Percentiles rank a stretch among this genome's conserved stretches.
Conservation (phyloP, 495 filamentous ascomycete species). For the Penicillium taxi region DNA sequence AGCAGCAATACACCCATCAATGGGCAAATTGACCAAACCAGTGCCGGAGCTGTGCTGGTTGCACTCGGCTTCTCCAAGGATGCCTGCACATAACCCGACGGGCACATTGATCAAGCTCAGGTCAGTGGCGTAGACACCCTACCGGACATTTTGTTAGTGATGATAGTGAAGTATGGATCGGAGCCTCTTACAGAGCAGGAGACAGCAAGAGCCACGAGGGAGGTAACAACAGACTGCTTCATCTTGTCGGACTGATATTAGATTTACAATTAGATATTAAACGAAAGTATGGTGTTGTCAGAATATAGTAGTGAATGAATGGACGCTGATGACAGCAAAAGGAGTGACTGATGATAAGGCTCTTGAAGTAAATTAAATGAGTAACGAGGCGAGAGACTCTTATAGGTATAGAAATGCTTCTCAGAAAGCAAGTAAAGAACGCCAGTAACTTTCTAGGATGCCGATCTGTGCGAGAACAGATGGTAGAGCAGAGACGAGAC, state of each 20-base stretch:
- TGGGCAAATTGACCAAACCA: conserved; percentile 24
- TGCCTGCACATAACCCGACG: conserved; percentile 18
- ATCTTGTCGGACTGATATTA: conserved; percentile 17
- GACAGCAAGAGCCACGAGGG: conserved; percentile 20
- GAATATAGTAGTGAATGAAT: conserved; percentile 12
- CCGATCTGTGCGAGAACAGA: no score
- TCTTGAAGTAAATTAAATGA: no score
- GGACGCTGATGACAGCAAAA: conserved; percentile 22
- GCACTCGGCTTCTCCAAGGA: conserved; percentile 23
- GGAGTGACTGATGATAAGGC: conserved; percentile 13
- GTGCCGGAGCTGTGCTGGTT: conserved; percentile 9
- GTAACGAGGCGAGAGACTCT: no score
- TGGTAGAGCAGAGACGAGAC: no score
- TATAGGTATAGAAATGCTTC: no score
- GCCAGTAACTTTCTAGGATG: no score
- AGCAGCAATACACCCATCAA: conserved; percentile 20
- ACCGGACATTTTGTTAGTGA: neutral
- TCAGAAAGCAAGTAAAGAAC: no score
- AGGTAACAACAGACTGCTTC: conserved; percentile 25
- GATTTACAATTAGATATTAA: conserved; percentile 9
- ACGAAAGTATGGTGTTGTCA: conserved; percentile 1
- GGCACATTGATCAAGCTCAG: conserved; percentile 22
- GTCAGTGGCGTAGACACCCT: conserved; percentile 16
- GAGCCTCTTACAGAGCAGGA: conserved; percentile 11
- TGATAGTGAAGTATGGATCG: neutral